Conservation (phyloP, 2,329 filamentous ascomycete genomes). For the Claviceps arundinis region DNA sequence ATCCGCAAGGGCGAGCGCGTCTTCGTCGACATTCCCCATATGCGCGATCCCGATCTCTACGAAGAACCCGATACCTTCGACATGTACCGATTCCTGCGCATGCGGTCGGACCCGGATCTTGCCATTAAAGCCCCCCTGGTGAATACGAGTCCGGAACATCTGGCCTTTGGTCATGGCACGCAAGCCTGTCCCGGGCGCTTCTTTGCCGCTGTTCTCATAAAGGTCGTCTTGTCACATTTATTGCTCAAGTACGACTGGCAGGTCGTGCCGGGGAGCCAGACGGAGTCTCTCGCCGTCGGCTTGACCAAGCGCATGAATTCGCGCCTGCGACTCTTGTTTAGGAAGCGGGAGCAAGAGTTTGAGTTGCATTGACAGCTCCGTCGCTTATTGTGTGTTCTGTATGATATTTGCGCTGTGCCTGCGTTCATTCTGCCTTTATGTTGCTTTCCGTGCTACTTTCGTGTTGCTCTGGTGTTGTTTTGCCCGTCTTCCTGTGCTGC, state of each 20-base stretch:
- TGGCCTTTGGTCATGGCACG: slow-evolving; percentile 6
- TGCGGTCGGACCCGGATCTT: slow-evolving; percentile 2
- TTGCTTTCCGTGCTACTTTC: too few species aligned
- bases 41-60: slow-evolving; percentile 5
- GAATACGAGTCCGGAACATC: slow-evolving; percentile 6
- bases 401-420: too few species aligned
- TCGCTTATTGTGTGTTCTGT: background rate
- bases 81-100: slow-evolving; percentile 7
- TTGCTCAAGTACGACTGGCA: slow-evolving; percentile 7
- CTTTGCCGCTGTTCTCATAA: slow-evolving; percentile 5
- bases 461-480: too few species aligned
- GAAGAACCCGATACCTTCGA: slow-evolving; percentile 6
- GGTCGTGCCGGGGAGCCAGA: slow-evolving; percentile 1
- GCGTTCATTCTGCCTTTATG: background rate
- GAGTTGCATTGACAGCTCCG: background rate
- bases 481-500: too few species aligned
- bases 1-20: slow-evolving; percentile 6
- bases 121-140: slow-evolving; percentile 6
- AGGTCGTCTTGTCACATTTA: slow-evolving; percentile 6
- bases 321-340: slow-evolving; percentile 1
- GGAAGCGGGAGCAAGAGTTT: slow-evolving; percentile 5
- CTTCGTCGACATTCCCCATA: slow-evolving; percentile 7
- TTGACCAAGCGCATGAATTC: slow-evolving; percentile 7
- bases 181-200: slow-evolving; percentile 7
- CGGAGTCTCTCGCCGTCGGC: slow-evolving; percentile 3